Conservation (phyloP, 495 filamentous ascomycete species). For the Penicillium cosmopolitanum region DNA sequence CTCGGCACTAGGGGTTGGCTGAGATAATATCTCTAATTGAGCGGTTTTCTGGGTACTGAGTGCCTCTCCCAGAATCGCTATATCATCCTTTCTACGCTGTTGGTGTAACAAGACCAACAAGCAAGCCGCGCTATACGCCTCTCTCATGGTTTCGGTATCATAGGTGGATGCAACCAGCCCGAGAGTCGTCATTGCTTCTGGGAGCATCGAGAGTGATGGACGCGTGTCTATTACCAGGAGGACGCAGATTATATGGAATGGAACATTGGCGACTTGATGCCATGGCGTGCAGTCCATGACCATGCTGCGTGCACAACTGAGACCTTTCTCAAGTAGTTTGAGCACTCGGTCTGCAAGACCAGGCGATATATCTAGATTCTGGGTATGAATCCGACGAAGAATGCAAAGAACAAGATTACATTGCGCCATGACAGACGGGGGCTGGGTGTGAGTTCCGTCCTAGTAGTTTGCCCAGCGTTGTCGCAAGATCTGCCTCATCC, state of each 20-base stretch:
- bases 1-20: conserved; percentile 24
- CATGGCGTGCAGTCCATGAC: conserved; percentile 43
- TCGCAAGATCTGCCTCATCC: conserved; percentile 34
- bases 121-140: conserved; percentile 51
- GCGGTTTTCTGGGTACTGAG: conserved; percentile 11
- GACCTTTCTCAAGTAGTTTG: conserved; percentile 26
- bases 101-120: conserved; percentile 44
- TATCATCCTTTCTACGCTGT: conserved; percentile 37
- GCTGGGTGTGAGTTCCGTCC: conserved; percentile 34
- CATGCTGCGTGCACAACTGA: conserved; percentile 40
- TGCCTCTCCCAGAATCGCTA: conserved; percentile 28
- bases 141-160: conserved; percentile 47
- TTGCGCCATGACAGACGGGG: conserved; percentile 47
- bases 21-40: conserved; percentile 16
- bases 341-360: conserved; percentile 32
- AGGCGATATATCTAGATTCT: conserved; percentile 38
- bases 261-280: conserved; percentile 55
- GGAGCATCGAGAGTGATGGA: conserved; percentile 46
- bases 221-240: conserved; percentile 53
- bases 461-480: conserved; percentile 26
- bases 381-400: conserved; percentile 46
- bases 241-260: conserved; percentile 56
- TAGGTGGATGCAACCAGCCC: conserved; percentile 43
- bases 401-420: conserved; percentile 54
- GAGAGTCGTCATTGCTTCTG: conserved; percentile 50